A percentile compares a stretch with the other conserved stretches of the same genome.
Evolutionary conservation across 1,139 yeast genomes (phyloP).

Genomic region (Hansenula lynferdii): DNA sequence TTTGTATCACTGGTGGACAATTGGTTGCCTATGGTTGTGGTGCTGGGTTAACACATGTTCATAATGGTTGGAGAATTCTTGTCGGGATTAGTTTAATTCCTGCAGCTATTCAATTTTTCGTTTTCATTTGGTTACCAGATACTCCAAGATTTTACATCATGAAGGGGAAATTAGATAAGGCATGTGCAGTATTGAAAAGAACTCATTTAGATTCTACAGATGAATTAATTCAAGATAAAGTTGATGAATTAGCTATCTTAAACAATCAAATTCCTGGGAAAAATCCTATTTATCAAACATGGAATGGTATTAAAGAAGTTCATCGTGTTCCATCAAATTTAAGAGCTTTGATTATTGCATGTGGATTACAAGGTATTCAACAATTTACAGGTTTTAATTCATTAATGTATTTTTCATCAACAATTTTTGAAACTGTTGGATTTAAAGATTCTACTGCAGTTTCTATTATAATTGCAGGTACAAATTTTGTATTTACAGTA

Average conservation of each 20-base stretch:
- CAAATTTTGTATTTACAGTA: slow-evolving; percentile 81
- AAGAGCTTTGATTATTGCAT: slow-evolving; percentile 82
- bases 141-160: slow-evolving; percentile 88
- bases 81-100: slow-evolving; percentile 91
- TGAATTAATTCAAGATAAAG: slow-evolving; percentile 50
- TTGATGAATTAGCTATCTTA: slow-evolving; percentile 45
- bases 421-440: slow-evolving; percentile 86
- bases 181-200: slow-evolving; percentile 57
- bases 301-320: slow-evolving; percentile 62
- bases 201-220: slow-evolving; percentile 55
- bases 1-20: slow-evolving; percentile 77
- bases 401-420: slow-evolving; percentile 87
- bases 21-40: slow-evolving; percentile 88
- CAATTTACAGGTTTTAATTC: slow-evolving; percentile 96
- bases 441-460: slow-evolving; percentile 85
- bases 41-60: slow-evolving; percentile 72
- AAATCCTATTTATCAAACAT: slow-evolving; percentile 46
- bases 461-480: slow-evolving; percentile 88
- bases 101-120: slow-evolving; percentile 67
- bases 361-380: slow-evolving; percentile 93
- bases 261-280: slow-evolving; percentile 57
- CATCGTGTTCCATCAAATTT: slow-evolving; percentile 77
- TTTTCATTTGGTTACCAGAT: slow-evolving; percentile 87
- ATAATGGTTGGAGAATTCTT: slow-evolving; percentile 88
- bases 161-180: slow-evolving; percentile 59